Percentiles rank a stretch among this genome's conserved stretches.
Evolutionary conservation across 768 basidiomycete genomes (phyloP).

Genomic region (Mycena floridula): DNA sequence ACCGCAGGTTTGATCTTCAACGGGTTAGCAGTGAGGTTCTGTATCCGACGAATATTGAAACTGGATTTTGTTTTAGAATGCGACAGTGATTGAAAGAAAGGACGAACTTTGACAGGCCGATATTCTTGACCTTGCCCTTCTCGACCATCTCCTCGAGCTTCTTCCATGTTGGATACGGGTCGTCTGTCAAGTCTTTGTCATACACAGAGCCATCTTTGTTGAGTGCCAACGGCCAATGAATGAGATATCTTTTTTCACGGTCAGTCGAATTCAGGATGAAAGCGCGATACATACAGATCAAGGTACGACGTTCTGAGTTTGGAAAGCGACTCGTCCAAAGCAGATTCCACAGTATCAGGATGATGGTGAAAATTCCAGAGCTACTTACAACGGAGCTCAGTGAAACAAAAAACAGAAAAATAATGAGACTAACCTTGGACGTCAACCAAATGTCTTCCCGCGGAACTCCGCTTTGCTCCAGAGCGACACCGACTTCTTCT

Average conservation of each 20-base stretch:
- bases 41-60: slow-evolving; percentile 31
- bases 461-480: slow-evolving; percentile 52
- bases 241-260: too few relatives aligned
- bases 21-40: slow-evolving; percentile 59
- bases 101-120: slow-evolving; percentile 67
- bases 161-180: slow-evolving; percentile 77
- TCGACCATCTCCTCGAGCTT: slow-evolving; percentile 74
- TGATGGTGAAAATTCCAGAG: slow-evolving; percentile 77
- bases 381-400: slow-evolving; percentile 18
- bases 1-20: slow-evolving; percentile 57
- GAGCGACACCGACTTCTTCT: slow-evolving; percentile 58
- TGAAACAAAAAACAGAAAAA: not conserved
- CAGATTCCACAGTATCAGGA: slow-evolving; percentile 64
- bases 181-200: slow-evolving; percentile 54
- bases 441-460: slow-evolving; percentile 67
- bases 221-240: slow-evolving; percentile 58
- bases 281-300: slow-evolving; percentile 47
- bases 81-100: not conserved
- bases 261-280: not conserved
- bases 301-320: slow-evolving; percentile 65
- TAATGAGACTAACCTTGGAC: not conserved
- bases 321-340: slow-evolving; percentile 58
- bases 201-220: slow-evolving; percentile 44
- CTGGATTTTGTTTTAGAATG: not conserved
- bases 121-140: slow-evolving; percentile 74